These are phyloP conservation scores for Paecilomyces dactylethromorphus DNA, from an alignment of 2,329 filamentous ascomycete genomes.

Conservation along the genomic window DNA sequence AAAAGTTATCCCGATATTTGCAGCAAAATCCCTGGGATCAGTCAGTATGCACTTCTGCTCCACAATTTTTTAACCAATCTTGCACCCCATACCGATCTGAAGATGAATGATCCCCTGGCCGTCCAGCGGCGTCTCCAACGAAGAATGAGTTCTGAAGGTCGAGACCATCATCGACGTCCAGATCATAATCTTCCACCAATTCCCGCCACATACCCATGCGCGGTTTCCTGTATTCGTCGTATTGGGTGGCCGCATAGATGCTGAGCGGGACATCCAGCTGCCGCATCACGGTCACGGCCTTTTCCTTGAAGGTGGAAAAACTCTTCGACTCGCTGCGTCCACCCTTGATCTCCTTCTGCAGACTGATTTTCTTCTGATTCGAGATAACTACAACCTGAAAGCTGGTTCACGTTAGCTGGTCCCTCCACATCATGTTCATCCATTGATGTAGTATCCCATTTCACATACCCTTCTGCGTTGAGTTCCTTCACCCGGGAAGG, in stretches of 20 bases:
- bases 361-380: conserved; percentile 77
- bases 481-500: conserved; percentile 62
- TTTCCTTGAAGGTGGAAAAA: conserved; percentile 74
- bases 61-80: neutral
- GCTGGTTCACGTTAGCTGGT: conserved; percentile 32
- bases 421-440: neutral
- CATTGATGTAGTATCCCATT: neutral
- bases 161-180: conserved; percentile 51
- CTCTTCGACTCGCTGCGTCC: conserved; percentile 63
- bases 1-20: conserved; percentile 75
- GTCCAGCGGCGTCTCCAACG: conserved; percentile 73
- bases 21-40: conserved; percentile 64
- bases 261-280: conserved; percentile 64
- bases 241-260: conserved; percentile 78
- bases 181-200: conserved; percentile 55
- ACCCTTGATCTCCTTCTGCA: conserved; percentile 66
- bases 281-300: conserved; percentile 62
- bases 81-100: conserved; percentile 46
- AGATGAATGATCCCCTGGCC: conserved; percentile 52
- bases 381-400: conserved; percentile 75
- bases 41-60: conserved; percentile 10
- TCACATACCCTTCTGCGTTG: conserved; percentile 59
- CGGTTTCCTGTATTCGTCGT: conserved; percentile 81
- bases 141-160: conserved; percentile 71
- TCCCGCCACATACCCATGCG: conserved; percentile 81